Evolutionary conservation across 208 protist genomes (phyloP), one percentile per base, ranked within the genome.

Genomic region (Crithidia mellificae): DNA sequence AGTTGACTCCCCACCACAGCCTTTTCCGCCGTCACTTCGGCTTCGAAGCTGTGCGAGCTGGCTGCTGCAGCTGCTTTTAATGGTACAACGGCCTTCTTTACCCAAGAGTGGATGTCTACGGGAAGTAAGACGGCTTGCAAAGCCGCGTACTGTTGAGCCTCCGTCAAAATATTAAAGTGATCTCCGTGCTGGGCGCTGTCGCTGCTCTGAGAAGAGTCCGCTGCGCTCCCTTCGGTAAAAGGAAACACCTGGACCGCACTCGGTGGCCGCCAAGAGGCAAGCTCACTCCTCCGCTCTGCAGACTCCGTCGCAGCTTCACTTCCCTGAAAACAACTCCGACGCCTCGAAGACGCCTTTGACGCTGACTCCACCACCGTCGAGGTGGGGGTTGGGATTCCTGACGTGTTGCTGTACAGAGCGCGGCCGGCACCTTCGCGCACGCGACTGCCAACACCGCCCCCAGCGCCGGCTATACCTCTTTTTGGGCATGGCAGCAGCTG

Each of bases 401-500:
- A 63, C 27, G 56, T 51, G 56, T 51, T 63, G 41, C 56, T 63
- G 41, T 63, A 63, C 4, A 63, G 41, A 34, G 56, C 41, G 2
- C 19, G 41, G 7, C 27, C 41, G 8, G 14, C n/a, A n/a, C n/a
- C n/a, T n/a, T n/a, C 19, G 2, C 24, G 20, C 14, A n/a, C 14
- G 30, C 9, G 2, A 20, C 47, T 20, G 11, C 20, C 14, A 5
- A 25, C 32, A 14, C 5, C 46, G n/a, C 6, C 2, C 44, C n/a
- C 11, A 20, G 30, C 38, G 44, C 1, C 20, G 22, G 6, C 24
- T 34, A 7, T 36, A 7, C 38, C 27, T 5, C 7, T 8, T 22
- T n/a, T n/a, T n/a, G 47, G 41, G 12, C 47, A 68, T n/a, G 41
- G 29, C 54, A 51, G 52, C 47, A 89, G 63, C 44, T 76, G 67